Conservation (phyloP, 108 stramenopile genomes). For the Pseudonitzschia delicatissima region DNA sequence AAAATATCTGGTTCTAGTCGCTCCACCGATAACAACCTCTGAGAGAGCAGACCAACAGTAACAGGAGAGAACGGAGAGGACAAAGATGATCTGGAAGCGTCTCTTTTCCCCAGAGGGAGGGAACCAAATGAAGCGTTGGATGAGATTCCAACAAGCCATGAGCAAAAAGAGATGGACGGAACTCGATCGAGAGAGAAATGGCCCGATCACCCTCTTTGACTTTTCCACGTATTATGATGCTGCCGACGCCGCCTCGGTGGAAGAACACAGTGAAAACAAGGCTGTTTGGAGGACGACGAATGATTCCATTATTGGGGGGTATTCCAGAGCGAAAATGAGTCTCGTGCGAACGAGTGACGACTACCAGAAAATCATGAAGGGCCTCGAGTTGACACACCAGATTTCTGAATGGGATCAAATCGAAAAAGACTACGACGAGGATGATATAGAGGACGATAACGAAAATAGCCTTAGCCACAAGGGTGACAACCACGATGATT, state of each 20-base stretch:
- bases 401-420: neutral
- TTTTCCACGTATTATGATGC: slow-evolving; percentile 67
- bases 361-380: slow-evolving; percentile 16
- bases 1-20: too few species aligned
- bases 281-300: slow-evolving; percentile 78
- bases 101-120: neutral
- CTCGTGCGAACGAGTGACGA: slow-evolving; percentile 23
- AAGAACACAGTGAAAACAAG: slow-evolving; percentile 19
- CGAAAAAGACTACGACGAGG: neutral
- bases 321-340: slow-evolving; percentile 28
- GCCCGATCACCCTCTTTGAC: slow-evolving; percentile 73
- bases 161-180: slow-evolving; percentile 33
- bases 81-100: neutral
- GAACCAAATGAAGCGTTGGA: slow-evolving; percentile 25
- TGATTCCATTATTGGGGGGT: slow-evolving; percentile 83
- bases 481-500: slow-evolving; percentile 16
- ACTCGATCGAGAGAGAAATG: slow-evolving; percentile 33
- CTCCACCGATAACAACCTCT: too few species aligned
- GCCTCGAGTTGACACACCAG: neutral
- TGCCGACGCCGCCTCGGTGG: slow-evolving; percentile 50
- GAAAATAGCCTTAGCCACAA: neutral
- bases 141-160: slow-evolving; percentile 30
- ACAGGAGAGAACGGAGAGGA: neutral
- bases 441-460: neutral
- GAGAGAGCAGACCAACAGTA: neutral